Percentiles rank a stretch among this genome's conserved stretches.
Conservation (phyloP, 495 filamentous ascomycete species). For the Parachaetomium inaequale region DNA sequence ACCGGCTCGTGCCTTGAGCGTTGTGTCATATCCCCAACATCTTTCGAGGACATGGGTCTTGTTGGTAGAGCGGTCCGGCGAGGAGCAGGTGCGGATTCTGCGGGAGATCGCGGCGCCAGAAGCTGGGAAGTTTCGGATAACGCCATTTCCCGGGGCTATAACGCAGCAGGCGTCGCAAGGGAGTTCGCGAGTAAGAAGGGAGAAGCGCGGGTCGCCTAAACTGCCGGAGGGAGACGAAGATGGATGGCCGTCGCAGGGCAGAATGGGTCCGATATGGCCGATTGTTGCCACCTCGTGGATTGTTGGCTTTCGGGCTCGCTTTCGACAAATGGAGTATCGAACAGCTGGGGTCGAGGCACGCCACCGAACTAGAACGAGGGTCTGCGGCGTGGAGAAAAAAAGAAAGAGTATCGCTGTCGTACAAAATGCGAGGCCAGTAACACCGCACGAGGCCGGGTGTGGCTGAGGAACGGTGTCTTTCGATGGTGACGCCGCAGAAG, state of each 20-base stretch:
- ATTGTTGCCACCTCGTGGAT: neutral
- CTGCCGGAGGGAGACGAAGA: neutral
- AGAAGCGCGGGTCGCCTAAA: neutral
- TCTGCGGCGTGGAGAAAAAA: neutral
- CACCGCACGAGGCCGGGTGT: neutral
- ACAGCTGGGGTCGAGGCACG: constrained; percentile 1
- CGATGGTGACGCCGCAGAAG: neutral
- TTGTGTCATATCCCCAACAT: neutral
- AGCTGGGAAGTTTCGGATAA: constrained; percentile 18
- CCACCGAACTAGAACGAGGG: neutral
- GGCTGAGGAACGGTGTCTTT: neutral
- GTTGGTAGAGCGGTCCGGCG: constrained; percentile 32
- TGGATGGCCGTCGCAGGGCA: neutral
- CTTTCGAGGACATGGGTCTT: constrained; percentile 22
- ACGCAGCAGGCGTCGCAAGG: neutral
- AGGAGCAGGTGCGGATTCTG: constrained; percentile 19
- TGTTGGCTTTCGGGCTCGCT: neutral
- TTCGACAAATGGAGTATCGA: neutral
- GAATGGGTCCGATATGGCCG: neutral
- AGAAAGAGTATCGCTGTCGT: neutral
- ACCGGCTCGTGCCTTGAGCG: constrained; percentile 12
- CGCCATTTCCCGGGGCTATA: constrained; percentile 15
- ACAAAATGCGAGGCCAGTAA: neutral
- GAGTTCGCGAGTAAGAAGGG: neutral
- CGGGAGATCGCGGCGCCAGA: constrained; percentile 12